Conservation (phyloP, 2,329 filamentous ascomycete species). For the Diaporthe helianthi region DNA sequence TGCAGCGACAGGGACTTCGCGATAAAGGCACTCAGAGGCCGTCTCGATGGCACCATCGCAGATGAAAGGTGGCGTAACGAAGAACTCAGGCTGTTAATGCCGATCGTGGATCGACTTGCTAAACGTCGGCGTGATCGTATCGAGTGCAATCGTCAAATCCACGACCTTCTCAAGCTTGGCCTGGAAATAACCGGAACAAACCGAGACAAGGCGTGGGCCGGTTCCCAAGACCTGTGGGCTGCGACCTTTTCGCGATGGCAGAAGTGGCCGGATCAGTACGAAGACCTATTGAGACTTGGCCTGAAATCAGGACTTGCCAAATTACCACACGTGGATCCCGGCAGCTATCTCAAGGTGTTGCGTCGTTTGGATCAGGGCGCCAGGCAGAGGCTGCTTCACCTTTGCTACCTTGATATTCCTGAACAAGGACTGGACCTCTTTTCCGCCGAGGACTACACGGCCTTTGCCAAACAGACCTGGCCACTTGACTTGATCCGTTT, state of each 20-base stretch:
- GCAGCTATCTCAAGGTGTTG: background rate
- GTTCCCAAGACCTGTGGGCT: background rate
- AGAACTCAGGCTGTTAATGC: slow-evolving; percentile 14
- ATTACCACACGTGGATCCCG: background rate
- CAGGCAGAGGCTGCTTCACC: slow-evolving; percentile 3
- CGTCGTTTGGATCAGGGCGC: background rate
- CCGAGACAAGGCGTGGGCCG: background rate
- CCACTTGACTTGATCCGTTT: background rate
- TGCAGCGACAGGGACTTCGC: slow-evolving; percentile 10
- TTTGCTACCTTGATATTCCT: slow-evolving; percentile 25
- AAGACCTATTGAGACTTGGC: slow-evolving; percentile 8
- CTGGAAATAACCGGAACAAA: background rate
- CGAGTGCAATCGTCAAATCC: background rate
- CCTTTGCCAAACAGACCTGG: slow-evolving; percentile 11
- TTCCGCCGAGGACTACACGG: background rate
- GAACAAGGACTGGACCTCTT: slow-evolving; percentile 6
- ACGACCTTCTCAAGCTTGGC: slow-evolving; percentile 12
- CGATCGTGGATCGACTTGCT: background rate
- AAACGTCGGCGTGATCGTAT: background rate
- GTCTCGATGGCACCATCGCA: slow-evolving; percentile 16
- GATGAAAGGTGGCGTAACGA: background rate
- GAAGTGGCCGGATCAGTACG: slow-evolving; percentile 8
- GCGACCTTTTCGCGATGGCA: slow-evolving; percentile 15
- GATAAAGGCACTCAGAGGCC: background rate
- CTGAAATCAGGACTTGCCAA: slow-evolving; percentile 6